Evolutionary conservation across 306 rosid genomes (phyloP), one percentile per base, ranked within the genome.

Genomic region (Quercus dentata): DNA sequence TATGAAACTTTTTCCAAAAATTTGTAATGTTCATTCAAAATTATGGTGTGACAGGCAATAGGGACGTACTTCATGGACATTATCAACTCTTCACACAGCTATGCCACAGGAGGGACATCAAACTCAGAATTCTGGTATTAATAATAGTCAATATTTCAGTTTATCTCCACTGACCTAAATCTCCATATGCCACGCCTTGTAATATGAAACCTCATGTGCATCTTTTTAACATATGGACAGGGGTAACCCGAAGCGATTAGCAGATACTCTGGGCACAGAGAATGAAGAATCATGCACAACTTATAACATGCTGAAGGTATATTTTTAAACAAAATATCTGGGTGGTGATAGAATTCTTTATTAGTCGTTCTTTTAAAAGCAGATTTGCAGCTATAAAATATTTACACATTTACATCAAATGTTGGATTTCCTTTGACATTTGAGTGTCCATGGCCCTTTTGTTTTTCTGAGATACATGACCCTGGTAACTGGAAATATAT

Each of bases 71-170:
- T 96, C 82, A 89, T 96, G 99, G 86, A 89, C 75, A 6, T 84
- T 52, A 79, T 96, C 38, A 93, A 96, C 89, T 91, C 99, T 70
- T 91, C 98, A 78, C 98, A 96, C 76, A 88, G 87, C 84, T 96
- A 91, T 82, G 99, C 99, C 81, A 96, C 99, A 6, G 99, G 99
- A 89, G 99, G 99, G 86, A 88, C 99, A 77, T 96, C 99, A 23
- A 87, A 75, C 80, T 0, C 46, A 1, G 99, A 96, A 76, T 86
- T 87, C 88, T 96, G 99, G 99, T 96, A 95, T 76, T 74, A 27
- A 12, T 56, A n/a, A 13, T 73, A 58, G 28, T 72, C 79, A 51
- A 7, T 59, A 69, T 74, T 78, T 79, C 56, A 9, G 74, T 80
- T 80, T 27, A 12, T 69, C 83, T 62, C 77, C 56, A 41, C 33